Evolutionary conservation across 176 grass and related monocot genomes (phyloP).

Genomic region (Hordeum marinum): DNA sequence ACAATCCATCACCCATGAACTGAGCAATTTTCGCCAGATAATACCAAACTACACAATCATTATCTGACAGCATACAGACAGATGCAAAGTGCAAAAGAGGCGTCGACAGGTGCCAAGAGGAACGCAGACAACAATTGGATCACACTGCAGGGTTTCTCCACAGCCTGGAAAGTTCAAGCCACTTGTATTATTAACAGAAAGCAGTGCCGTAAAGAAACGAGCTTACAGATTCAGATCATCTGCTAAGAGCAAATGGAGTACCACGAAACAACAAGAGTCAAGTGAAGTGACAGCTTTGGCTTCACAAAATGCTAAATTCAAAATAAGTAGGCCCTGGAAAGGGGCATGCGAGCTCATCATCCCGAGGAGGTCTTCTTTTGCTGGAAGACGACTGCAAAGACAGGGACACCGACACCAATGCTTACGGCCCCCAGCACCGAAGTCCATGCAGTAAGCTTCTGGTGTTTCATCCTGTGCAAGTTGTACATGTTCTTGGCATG

Average conservation of each 20-base stretch:
- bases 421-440: conserved; percentile 43
- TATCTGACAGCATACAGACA: neutral
- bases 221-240: conserved; percentile 28
- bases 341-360: conserved; percentile 36
- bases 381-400: conserved; percentile 71
- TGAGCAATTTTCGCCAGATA: neutral
- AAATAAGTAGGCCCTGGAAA: conserved; percentile 5
- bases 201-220: conserved; percentile 16
- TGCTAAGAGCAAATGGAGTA: conserved; percentile 19
- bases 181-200: conserved; percentile 46
- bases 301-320: conserved; percentile 29
- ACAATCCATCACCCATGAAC: neutral
- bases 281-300: conserved; percentile 26
- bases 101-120: neutral
- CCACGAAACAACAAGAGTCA: conserved; percentile 19
- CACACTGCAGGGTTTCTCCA: conserved; percentile 8
- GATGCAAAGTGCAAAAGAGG: neutral
- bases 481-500: conserved; percentile 99
- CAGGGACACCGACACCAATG: conserved; percentile 59
- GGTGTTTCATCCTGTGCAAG: conserved; percentile 85
- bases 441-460: conserved; percentile 46
- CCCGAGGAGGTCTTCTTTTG: conserved; percentile 74
- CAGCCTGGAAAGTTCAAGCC: conserved; percentile 41
- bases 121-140: neutral
- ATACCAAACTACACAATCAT: neutral